phyloP scores from a whole-genome alignment of 2,329 filamentous ascomycete genomes.

The Alternaria sp. region DNA sequence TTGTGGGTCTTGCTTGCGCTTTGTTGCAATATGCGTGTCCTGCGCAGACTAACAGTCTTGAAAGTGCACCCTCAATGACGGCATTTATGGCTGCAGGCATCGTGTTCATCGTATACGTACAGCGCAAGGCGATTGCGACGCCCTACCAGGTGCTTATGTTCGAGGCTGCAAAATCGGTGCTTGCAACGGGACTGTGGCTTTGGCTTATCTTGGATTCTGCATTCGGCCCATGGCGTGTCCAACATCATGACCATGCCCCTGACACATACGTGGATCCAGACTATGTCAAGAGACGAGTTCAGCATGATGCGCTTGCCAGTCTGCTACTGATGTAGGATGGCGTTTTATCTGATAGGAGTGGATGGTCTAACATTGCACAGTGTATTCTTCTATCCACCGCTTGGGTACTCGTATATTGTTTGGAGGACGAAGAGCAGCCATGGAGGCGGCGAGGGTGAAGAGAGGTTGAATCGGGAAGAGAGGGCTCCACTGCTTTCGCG shows the following conservation, averaged over 20 bases:
- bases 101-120: conserved; percentile 2
- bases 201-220: conserved; percentile 7
- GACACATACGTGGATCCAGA: neutral
- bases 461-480: neutral
- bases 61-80: conserved; percentile 1
- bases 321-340: neutral
- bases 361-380: neutral
- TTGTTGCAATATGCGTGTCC: neutral
- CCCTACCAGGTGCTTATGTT: neutral
- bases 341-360: neutral
- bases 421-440: neutral
- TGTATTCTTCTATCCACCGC: conserved; percentile 7
- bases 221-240: neutral
- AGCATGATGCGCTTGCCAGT: conserved; percentile 2
- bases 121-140: neutral
- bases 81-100: conserved; percentile 6
- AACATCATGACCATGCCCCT: neutral
- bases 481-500: conserved; percentile 1
- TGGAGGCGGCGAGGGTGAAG: neutral
- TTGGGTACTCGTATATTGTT: conserved; percentile 2
- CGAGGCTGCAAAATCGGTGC: neutral
- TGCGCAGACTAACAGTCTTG: neutral
- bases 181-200: conserved; percentile 7
- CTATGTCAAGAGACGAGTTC: neutral
- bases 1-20: neutral